Conservation (phyloP, 2,329 filamentous ascomycete genomes). For the Nigrospora sphaerica region DNA sequence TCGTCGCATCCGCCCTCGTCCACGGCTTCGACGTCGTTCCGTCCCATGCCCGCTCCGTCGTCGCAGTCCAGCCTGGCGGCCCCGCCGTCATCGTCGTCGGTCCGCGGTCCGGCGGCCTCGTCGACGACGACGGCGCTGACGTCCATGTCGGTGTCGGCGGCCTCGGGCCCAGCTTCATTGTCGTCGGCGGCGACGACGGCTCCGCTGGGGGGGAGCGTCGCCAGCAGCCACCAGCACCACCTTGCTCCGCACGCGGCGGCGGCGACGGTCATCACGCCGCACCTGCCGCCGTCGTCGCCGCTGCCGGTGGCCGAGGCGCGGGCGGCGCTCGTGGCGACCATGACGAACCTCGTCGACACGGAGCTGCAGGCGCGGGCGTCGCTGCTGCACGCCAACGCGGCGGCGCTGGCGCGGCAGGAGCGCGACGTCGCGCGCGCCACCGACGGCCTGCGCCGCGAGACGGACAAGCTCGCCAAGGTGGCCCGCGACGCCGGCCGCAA, state of each 20-base stretch:
- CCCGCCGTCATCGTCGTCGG: too few relatives aligned
- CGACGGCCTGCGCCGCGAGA: slow-evolving; percentile 53
- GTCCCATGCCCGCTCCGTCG: too few relatives aligned
- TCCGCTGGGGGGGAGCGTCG: background rate
- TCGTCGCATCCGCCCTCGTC: too few relatives aligned
- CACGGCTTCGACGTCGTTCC: too few relatives aligned
- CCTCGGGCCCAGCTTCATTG: too few relatives aligned
- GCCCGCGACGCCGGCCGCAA: slow-evolving; percentile 54
- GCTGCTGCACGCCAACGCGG: slow-evolving; percentile 62
- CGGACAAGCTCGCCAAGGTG: slow-evolving; percentile 57
- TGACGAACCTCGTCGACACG: slow-evolving; percentile 64
- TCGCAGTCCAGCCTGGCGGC: too few relatives aligned
- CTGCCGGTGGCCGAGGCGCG: slow-evolving; percentile 49
- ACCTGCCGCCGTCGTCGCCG: slow-evolving; percentile 25
- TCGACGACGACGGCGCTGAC: too few relatives aligned
- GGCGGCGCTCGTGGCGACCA: slow-evolving; percentile 50
- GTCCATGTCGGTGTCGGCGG: too few relatives aligned
- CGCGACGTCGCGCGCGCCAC: slow-evolving; percentile 55
- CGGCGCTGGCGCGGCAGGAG: slow-evolving; percentile 61
- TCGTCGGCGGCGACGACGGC: background rate
- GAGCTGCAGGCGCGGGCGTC: slow-evolving; percentile 61
- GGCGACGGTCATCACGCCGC: too few relatives aligned
- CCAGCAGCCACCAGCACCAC: background rate
- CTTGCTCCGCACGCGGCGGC: background rate
- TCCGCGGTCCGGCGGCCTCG: too few relatives aligned